A percentile compares a stretch with the other conserved stretches of the same genome.
These are phyloP conservation scores for Lagenidium giganteum DNA, from an alignment of 352 stramenopile species.

Conservation along the genomic window DNA sequence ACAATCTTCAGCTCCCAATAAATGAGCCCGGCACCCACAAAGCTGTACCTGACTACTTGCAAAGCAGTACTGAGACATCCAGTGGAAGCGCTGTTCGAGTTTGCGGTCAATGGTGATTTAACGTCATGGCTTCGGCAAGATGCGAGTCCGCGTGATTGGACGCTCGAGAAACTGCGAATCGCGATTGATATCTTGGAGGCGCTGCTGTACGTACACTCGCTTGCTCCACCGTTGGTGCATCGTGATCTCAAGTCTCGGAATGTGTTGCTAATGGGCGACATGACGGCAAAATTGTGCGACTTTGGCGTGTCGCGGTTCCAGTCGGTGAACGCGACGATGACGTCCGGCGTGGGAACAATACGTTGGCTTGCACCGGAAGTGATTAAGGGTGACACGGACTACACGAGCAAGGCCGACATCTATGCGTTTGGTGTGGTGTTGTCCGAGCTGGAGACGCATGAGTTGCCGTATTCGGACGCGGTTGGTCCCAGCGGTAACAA, in stretches of 20 bases:
- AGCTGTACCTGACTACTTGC: no score
- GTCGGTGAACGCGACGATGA: slow-evolving; percentile 1
- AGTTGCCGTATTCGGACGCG: slow-evolving; percentile 8
- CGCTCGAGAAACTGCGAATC: slow-evolving; percentile 7
- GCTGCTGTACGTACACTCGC: slow-evolving; percentile 11
- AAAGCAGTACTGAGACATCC: no score
- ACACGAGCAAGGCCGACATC: neutral
- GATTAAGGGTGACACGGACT: neutral
- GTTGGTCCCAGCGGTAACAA: neutral
- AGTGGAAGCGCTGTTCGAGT: no score
- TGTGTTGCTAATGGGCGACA: slow-evolving; percentile 1
- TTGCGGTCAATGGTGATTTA: no score
- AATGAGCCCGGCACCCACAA: no score
- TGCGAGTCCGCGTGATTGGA: slow-evolving; percentile 7
- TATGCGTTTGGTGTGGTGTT: slow-evolving; percentile 3
- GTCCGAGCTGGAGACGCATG: slow-evolving; percentile 13
- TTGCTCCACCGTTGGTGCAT: slow-evolving; percentile 6
- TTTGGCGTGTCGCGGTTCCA: neutral
- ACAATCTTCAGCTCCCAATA: no score
- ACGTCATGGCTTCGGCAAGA: no score
- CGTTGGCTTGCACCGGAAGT: slow-evolving; percentile 1
- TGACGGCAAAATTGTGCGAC: slow-evolving; percentile 8
- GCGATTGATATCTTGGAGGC: slow-evolving; percentile 11
- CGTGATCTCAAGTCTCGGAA: slow-evolving; percentile 6
- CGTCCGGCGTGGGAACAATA: neutral